phyloP scores from a whole-genome alignment of 805 yeast genomes.

The Cyberlindnera mycetangii region DNA sequence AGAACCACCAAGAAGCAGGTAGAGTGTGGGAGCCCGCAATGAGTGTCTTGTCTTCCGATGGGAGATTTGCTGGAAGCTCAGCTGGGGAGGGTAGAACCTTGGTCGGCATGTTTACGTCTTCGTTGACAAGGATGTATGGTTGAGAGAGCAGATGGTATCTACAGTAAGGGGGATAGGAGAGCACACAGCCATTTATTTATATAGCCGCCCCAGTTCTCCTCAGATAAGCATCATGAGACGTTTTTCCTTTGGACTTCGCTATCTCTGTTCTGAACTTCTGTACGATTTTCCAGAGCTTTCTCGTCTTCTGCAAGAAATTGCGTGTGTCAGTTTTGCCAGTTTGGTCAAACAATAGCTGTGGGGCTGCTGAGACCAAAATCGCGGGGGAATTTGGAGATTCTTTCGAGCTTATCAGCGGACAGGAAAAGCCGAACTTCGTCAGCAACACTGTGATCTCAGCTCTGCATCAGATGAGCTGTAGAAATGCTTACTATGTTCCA shows the following conservation, averaged over 20 bases:
- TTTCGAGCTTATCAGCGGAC: slow-evolving; percentile 7
- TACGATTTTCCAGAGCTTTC: too few species aligned
- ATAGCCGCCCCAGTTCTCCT: neutral
- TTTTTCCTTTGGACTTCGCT: neutral
- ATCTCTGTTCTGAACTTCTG: neutral
- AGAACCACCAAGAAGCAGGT: slow-evolving; percentile 68
- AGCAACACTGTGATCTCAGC: neutral
- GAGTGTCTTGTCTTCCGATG: slow-evolving; percentile 24
- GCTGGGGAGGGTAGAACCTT: slow-evolving; percentile 26
- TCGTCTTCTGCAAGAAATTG: neutral
- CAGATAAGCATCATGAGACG: neutral
- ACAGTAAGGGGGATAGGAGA: too few species aligned
- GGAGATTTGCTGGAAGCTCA: slow-evolving; percentile 24
- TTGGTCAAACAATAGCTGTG: slow-evolving; percentile 4
- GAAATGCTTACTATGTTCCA: too few species aligned
- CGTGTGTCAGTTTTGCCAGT: neutral
- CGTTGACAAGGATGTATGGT: too few species aligned
- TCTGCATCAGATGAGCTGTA: neutral
- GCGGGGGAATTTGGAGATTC: slow-evolving; percentile 7
- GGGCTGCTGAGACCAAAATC: slow-evolving; percentile 1
- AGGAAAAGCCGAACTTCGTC: slow-evolving; percentile 2
- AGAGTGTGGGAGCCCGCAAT: slow-evolving; percentile 47
- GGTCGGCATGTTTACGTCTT: too few species aligned
- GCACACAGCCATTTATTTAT: neutral
- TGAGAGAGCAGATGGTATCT: too few species aligned